A percentile compares a stretch with the other conserved stretches of the same genome.
Conservation (phyloP, 805 yeast genomes). For the Wickerhamiella shivajii region DNA sequence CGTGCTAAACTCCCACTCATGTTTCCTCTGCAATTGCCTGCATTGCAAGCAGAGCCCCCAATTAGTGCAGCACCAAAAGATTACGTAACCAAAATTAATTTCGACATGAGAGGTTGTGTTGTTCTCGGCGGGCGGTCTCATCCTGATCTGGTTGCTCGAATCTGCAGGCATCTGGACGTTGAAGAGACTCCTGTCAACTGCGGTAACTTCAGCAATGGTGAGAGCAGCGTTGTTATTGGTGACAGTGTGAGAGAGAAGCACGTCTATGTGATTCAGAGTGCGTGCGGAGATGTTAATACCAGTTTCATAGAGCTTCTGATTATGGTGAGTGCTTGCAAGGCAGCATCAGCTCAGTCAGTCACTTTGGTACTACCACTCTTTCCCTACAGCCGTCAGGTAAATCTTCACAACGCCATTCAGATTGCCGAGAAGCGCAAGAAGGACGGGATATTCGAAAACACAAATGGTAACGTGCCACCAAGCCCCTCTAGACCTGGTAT, state of each 20-base stretch:
- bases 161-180: slow-evolving; percentile 65
- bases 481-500: slow-evolving; percentile 2
- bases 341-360: slow-evolving; percentile 76
- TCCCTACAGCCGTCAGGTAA: slow-evolving; percentile 94
- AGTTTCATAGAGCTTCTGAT: slow-evolving; percentile 69
- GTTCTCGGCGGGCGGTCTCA: slow-evolving; percentile 88
- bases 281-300: slow-evolving; percentile 81
- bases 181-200: slow-evolving; percentile 49
- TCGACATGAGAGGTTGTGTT: slow-evolving; percentile 71
- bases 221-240: slow-evolving; percentile 69
- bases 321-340: slow-evolving; percentile 81
- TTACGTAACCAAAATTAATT: too few species aligned
- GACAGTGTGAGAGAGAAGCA: slow-evolving; percentile 94
- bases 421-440: neutral
- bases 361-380: slow-evolving; percentile 87
- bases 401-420: slow-evolving; percentile 53
- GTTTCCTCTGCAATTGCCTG: too few species aligned
- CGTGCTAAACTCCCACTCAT: too few species aligned
- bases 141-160: slow-evolving; percentile 56
- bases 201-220: slow-evolving; percentile 57
- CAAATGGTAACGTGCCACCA: slow-evolving; percentile 1
- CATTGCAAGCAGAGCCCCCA: too few species aligned
- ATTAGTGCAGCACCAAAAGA: too few species aligned
- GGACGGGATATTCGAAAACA: neutral
- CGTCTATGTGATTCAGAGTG: slow-evolving; percentile 78